Base-by-base conservation (phyloP, 495 filamentous ascomycete species). In the Bacidia gigantensis region DNA sequence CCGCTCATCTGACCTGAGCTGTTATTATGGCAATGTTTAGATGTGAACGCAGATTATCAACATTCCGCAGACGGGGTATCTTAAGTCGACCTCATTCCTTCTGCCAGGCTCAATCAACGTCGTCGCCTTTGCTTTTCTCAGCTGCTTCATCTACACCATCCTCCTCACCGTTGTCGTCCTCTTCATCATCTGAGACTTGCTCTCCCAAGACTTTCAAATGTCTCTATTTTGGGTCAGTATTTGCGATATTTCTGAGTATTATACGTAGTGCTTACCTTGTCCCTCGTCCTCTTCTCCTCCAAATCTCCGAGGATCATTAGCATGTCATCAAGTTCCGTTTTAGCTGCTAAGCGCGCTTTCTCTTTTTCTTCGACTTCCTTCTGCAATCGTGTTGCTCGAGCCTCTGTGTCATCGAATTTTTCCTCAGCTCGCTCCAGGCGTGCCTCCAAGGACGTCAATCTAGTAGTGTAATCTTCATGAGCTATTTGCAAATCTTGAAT, bases 301-400 rank as follows among this genome's bases (percentile, higher is more conserved):
- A 92, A 58, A 60, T 94, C 87, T n/a, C 77, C 83, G 64, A 94
- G 84, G 26, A 94, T 81, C 71, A 92, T 84, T 35, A 94, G 67
- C 58, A 94, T 70, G 65, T 94, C 87, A 57, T 94, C 87, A 26
- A 89, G 67, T 62, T 92, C 87, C 14, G 71, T 67, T 60, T 90
- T 85, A 21, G 73, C 74, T 20, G 77, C 67, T 50, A 76, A 70
- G 44, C 76, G 76, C 55, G 83, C 77, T 57, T 80, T 77, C 60
- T 87, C 83, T 59, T 79, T 83, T 52, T 75, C 66, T 32, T 69
- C 65, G 18, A 66, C 17, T 3, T 67, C 58, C 17, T 59, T 56
- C 50, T 71, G 68, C 32, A 59, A 58, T 60, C 53, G 55, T 14
- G 22, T 53, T 43, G 66, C 62, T 45, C 60, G 61, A 26, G 57